Conservation (phyloP, 768 basidiomycete genomes). For the Boletus subparvulus region DNA sequence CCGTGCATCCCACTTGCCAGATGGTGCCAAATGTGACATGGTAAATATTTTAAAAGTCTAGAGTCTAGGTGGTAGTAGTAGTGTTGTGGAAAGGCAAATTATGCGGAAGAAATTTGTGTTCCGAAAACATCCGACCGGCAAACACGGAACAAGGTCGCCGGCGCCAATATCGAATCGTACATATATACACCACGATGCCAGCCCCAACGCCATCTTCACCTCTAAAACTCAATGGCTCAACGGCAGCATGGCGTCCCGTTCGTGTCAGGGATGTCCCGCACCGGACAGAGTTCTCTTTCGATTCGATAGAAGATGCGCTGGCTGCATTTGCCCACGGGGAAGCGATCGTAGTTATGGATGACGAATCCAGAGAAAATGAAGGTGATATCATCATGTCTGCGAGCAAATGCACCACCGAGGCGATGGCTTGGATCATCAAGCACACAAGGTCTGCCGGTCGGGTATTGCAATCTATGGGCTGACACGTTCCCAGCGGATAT, state of each 20-base stretch:
- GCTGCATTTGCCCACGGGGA: slow-evolving; percentile 76
- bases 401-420: slow-evolving; percentile 81
- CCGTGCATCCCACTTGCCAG: slow-evolving; percentile 78
- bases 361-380: slow-evolving; percentile 94
- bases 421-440: slow-evolving; percentile 99
- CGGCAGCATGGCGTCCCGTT: slow-evolving; percentile 21
- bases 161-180: not conserved
- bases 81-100: slow-evolving; percentile 6
- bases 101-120: not conserved
- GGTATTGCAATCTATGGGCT: not conserved
- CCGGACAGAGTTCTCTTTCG: slow-evolving; percentile 60
- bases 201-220: not conserved
- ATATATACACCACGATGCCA: slow-evolving; percentile 6
- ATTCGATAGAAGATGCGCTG: slow-evolving; percentile 77
- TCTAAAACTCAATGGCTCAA: slow-evolving; percentile 13
- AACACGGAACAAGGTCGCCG: too few species aligned
- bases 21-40: slow-evolving; percentile 51
- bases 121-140: slow-evolving; percentile 1
- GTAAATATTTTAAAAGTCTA: slow-evolving; percentile 6
- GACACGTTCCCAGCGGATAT: slow-evolving; percentile 67
- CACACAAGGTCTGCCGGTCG: slow-evolving; percentile 73
- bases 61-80: slow-evolving; percentile 18
- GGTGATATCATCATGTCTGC: slow-evolving; percentile 94
- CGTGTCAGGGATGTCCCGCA: slow-evolving; percentile 16
- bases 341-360: slow-evolving; percentile 97